phyloP scores from a whole-genome alignment of 176 grass and related monocot species.

The Carex scoparia region DNA sequence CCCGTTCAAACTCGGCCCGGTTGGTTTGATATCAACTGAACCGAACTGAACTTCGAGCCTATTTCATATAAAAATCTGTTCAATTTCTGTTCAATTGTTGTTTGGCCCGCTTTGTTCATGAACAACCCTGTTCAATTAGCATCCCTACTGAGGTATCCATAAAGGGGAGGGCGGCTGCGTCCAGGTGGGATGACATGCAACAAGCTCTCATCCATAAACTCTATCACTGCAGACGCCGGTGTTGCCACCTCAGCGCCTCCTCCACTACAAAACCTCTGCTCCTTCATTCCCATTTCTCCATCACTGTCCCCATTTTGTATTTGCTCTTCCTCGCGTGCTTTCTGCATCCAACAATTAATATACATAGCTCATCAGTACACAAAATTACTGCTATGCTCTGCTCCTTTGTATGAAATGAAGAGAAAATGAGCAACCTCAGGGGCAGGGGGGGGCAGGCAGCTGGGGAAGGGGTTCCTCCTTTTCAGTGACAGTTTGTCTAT shows the following conservation, averaged over 20 bases:
- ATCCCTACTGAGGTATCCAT: not conserved
- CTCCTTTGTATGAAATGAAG: not conserved
- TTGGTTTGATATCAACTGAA: too few species aligned
- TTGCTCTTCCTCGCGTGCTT: not conserved
- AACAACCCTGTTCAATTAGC: too few species aligned
- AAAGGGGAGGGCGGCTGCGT: not conserved
- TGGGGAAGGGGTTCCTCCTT: not conserved
- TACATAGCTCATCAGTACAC: not conserved
- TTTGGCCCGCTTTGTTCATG: too few species aligned
- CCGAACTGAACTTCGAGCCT: too few species aligned
- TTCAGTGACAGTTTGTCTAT: not conserved
- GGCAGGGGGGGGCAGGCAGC: not conserved
- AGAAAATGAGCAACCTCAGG: not conserved
- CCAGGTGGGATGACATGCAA: not conserved
- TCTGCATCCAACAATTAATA: not conserved
- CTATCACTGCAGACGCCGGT: not conserved
- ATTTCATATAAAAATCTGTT: too few species aligned
- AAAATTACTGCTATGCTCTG: not conserved
- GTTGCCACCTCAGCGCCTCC: not conserved
- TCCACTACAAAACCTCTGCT: not conserved
- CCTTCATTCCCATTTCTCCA: not conserved
- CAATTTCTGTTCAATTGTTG: too few species aligned
- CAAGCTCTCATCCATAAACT: not conserved
- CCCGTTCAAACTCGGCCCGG: too few species aligned
- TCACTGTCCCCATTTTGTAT: not conserved